These are phyloP conservation scores for Aristolochia fimbriata DNA, from an alignment of 164 flowering plant species.

Conservation along the genomic window DNA sequence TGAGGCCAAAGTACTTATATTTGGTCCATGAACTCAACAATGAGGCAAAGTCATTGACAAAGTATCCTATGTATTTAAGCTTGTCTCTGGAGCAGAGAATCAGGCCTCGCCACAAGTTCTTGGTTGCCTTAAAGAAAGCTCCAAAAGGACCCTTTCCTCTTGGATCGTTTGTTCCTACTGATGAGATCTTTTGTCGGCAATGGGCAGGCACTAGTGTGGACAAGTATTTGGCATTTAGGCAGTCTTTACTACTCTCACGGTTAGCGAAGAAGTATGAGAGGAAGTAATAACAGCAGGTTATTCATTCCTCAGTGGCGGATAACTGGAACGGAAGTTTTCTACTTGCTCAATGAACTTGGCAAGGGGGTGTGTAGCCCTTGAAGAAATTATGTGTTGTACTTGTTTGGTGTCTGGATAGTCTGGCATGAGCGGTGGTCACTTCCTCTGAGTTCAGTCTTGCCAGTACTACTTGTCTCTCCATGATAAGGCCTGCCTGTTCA, in stretches of 20 bases:
- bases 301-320: too few relatives aligned
- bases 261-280: constrained; percentile 69
- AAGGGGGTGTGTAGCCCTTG: too few relatives aligned
- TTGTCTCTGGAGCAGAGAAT: constrained; percentile 91
- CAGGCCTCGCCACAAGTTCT: constrained; percentile 88
- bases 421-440: too few relatives aligned
- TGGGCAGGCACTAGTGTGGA: constrained; percentile 92
- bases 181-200: constrained; percentile 82
- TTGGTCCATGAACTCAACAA: constrained; percentile 77
- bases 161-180: constrained; percentile 81
- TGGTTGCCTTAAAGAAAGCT: constrained; percentile 80
- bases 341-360: too few relatives aligned
- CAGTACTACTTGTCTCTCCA: too few relatives aligned
- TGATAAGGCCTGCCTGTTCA: too few relatives aligned
- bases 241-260: constrained; percentile 55
- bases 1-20: constrained; percentile 83
- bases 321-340: too few relatives aligned
- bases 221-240: constrained; percentile 71
- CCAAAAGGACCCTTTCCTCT: constrained; percentile 95
- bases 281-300: constrained; percentile 6
- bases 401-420: too few relatives aligned
- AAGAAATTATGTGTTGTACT: too few relatives aligned
- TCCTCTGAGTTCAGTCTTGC: too few relatives aligned
- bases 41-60: constrained; percentile 74
- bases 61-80: constrained; percentile 88